phyloP scores from a whole-genome alignment of 2,329 filamentous ascomycete genomes.

The Ophiostoma sp. region DNA sequence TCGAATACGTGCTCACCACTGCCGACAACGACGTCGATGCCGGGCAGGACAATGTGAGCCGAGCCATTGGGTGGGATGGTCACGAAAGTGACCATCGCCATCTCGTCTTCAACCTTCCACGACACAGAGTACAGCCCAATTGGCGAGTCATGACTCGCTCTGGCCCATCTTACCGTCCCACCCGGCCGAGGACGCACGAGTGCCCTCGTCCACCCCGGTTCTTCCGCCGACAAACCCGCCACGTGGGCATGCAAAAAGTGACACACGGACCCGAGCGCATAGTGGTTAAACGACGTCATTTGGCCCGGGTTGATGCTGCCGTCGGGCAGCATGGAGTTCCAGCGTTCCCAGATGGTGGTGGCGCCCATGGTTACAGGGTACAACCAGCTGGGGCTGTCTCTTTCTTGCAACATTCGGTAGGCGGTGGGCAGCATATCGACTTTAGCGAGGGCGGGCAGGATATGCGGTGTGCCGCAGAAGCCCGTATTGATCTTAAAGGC shows the following conservation, averaged over 20 bases:
- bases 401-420: slow-evolving; percentile 40
- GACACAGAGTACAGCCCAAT: slow-evolving; percentile 12
- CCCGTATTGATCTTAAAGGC: slow-evolving; percentile 31
- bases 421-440: slow-evolving; percentile 29
- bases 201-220: slow-evolving; percentile 30
- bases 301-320: slow-evolving; percentile 41
- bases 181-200: slow-evolving; percentile 32
- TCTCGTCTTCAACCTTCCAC: background rate
- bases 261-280: slow-evolving; percentile 43
- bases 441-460: slow-evolving; percentile 26
- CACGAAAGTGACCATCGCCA: background rate
- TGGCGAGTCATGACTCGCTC: slow-evolving; percentile 19
- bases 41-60: slow-evolving; percentile 12
- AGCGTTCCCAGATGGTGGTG: slow-evolving; percentile 46
- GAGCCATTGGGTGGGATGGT: slow-evolving; percentile 22
- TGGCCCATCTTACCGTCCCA: slow-evolving; percentile 8
- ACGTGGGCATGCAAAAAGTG: slow-evolving; percentile 40
- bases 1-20: slow-evolving; percentile 15
- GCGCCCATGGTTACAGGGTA: slow-evolving; percentile 43
- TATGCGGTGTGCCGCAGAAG: slow-evolving; percentile 33
- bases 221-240: background rate
- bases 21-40: background rate
- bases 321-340: slow-evolving; percentile 43
- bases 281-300: slow-evolving; percentile 48
- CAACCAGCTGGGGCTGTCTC: slow-evolving; percentile 39